Base-by-base conservation (phyloP, 2,329 filamentous ascomycete species). In the Cordyceps militaris region DNA sequence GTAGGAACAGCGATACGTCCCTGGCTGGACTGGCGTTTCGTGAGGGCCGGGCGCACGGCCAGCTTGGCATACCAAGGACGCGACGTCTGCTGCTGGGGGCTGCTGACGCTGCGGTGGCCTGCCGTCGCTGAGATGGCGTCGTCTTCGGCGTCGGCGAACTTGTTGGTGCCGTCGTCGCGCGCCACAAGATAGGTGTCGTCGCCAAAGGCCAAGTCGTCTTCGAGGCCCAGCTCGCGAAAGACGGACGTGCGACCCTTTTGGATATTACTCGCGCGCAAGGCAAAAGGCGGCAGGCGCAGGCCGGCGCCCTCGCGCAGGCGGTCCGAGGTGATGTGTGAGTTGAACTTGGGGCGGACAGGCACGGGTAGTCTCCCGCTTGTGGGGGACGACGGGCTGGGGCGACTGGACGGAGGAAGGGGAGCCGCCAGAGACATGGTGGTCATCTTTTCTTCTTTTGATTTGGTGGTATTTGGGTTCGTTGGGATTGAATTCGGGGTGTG, bases 221-320 rank as follows among this genome's bases (percentile, higher is more conserved):
- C 69, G 21, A 81, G 64, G 4, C 79, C 79, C 42, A 76, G 65
- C 66, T 82, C 79, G 63, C 71, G 79, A 62, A 82, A 82, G 58
- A 81, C 69, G 23, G 79, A 81, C 62, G 71, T 76, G 50, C 79
- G 73, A 43, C 74, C 77, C 64, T 79, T 81, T 60, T 69, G 72
- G 49, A 80, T 75, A 58, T 75, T 79, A 63, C 71, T 71, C 42
- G 63, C 63, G 32, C 65, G 66, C 70, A 76, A 75, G 28, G 70
- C 67, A 61, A 78, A 74, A 1, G 70, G 64, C 48, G 70, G 71
- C 11, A 71, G 67, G 53, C 68, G 62, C 13, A 73, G 68, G 34
- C 66, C 65, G n/a, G 73, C 73, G 59, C 74, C 71, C 64, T 81
- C 79, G 61, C 78, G 74, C 38, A 82, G 67, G 43, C 79, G 76